Evolutionary conservation across 192 early-diverging fungal genomes (phyloP).

Genomic region (Paraglomus occultum): DNA sequence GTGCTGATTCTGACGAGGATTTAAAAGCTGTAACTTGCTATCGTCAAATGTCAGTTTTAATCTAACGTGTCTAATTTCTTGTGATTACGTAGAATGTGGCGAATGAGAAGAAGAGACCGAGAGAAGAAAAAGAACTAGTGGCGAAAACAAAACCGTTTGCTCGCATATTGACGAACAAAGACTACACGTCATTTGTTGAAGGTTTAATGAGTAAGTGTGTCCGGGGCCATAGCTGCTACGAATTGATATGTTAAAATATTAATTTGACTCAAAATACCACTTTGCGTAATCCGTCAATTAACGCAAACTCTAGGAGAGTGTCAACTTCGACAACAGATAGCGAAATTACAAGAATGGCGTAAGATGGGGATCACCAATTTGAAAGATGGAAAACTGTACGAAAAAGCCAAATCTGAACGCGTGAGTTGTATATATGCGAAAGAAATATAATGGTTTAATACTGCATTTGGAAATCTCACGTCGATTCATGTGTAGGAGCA

Average conservation of each 20-base stretch:
- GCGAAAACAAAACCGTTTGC: constrained; percentile 83
- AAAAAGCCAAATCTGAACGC: constrained; percentile 14
- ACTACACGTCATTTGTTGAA: constrained; percentile 15
- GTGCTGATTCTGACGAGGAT: not conserved
- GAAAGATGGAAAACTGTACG: constrained; percentile 12
- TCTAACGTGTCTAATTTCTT: not conserved
- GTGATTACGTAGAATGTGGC: constrained; percentile 47
- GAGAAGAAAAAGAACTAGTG: constrained; percentile 87
- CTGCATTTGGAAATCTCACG: too few species aligned
- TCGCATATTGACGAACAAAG: constrained; percentile 67
- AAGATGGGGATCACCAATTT: constrained; percentile 12
- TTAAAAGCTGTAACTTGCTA: not conserved
- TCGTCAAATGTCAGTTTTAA: not conserved
- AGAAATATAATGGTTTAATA: not conserved
- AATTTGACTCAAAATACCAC: too few species aligned
- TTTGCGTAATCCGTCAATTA: not conserved
- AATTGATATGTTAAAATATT: not conserved
- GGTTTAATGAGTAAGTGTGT: constrained; percentile 9
- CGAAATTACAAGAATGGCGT: constrained; percentile 28
- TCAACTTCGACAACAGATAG: not conserved
- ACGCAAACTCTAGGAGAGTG: not conserved
- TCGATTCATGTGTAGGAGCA: not conserved
- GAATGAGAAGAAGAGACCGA: constrained; percentile 75
- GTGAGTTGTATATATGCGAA: constrained; percentile 12
- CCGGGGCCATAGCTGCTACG: not conserved